Percentiles rank a stretch among this genome's conserved stretches.
phyloP scores from a whole-genome alignment of 495 filamentous ascomycete species.

The Parmelia sp. region DNA sequence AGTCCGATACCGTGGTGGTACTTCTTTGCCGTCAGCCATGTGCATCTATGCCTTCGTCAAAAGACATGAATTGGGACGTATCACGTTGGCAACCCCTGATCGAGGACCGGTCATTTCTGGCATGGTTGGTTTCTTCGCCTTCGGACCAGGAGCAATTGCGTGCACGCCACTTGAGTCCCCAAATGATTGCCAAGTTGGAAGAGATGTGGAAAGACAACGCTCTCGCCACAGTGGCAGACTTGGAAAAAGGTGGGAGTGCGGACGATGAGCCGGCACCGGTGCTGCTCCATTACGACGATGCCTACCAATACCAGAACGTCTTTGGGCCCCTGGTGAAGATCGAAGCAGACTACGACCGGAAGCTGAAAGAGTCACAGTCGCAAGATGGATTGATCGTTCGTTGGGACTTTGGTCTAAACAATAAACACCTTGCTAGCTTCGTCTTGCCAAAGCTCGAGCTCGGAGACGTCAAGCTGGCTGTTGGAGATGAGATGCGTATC shows the following conservation, averaged over 20 bases:
- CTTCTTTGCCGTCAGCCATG: constrained; percentile 95
- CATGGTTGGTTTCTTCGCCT: constrained; percentile 86
- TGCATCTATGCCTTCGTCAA: constrained; percentile 88
- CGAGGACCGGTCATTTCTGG: constrained; percentile 90
- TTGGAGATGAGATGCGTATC: constrained; percentile 97
- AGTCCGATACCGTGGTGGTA: constrained; percentile 96
- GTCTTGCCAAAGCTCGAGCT: constrained; percentile 94
- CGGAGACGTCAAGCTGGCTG: constrained; percentile 94
- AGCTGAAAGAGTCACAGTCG: constrained; percentile 95
- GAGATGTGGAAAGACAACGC: constrained; percentile 99
- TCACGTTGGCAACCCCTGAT: constrained; percentile 97
- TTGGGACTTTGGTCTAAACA: constrained; percentile 95
- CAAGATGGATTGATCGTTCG: constrained; percentile 90
- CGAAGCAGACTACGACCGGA: constrained; percentile 99
- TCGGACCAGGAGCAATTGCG: constrained; percentile 94
- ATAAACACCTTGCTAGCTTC: constrained; percentile 95
- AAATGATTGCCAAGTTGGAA: constrained; percentile 93
- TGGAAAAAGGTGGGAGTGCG: constrained; percentile 87
- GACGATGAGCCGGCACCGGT: constrained; percentile 96
- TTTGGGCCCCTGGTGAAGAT: constrained; percentile 98
- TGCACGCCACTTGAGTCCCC: constrained; percentile 86
- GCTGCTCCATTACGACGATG: constrained; percentile 90
- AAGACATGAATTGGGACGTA: constrained; percentile 99
- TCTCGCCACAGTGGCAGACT: constrained; percentile 78
- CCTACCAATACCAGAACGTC: constrained; percentile 98